phyloP scores from a whole-genome alignment of 805 yeast genomes.

The Saccharomycopsis oosterbeekiorum region DNA sequence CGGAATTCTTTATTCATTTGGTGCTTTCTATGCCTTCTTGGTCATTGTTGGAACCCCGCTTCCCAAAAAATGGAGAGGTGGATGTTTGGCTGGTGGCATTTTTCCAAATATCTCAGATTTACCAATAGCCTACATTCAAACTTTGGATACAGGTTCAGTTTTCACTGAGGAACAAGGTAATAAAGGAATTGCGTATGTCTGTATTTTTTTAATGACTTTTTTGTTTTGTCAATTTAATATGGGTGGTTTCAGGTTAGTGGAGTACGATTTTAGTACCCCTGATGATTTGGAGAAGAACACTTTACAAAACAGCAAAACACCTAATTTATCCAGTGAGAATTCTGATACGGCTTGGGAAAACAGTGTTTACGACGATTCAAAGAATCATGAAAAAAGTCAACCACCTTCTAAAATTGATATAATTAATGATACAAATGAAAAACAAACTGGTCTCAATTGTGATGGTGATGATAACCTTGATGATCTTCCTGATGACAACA shows the following conservation, averaged over 20 bases:
- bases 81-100: constrained; percentile 59
- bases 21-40: constrained; percentile 33
- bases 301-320: neutral
- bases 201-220: constrained; percentile 65
- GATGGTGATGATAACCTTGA: neutral
- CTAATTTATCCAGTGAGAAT: neutral
- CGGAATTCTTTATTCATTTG: constrained; percentile 34
- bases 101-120: constrained; percentile 75
- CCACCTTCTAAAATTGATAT: neutral
- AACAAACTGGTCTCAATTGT: neutral
- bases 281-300: neutral
- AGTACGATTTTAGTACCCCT: constrained; percentile 49
- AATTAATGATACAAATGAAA: neutral
- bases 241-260: constrained; percentile 64
- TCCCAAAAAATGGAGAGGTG: constrained; percentile 72
- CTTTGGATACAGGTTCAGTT: constrained; percentile 52
- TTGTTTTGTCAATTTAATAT: constrained; percentile 60
- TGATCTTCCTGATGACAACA: neutral
- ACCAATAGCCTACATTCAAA: constrained; percentile 76
- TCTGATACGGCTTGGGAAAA: constrained; percentile 11
- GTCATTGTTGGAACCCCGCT: constrained; percentile 41
- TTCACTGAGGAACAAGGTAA: constrained; percentile 53
- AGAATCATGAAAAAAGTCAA: constrained; percentile 23
- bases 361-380: constrained; percentile 19
- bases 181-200: constrained; percentile 75